Conservation (phyloP, 208 protist genomes). For the Angomonas deanei region DNA sequence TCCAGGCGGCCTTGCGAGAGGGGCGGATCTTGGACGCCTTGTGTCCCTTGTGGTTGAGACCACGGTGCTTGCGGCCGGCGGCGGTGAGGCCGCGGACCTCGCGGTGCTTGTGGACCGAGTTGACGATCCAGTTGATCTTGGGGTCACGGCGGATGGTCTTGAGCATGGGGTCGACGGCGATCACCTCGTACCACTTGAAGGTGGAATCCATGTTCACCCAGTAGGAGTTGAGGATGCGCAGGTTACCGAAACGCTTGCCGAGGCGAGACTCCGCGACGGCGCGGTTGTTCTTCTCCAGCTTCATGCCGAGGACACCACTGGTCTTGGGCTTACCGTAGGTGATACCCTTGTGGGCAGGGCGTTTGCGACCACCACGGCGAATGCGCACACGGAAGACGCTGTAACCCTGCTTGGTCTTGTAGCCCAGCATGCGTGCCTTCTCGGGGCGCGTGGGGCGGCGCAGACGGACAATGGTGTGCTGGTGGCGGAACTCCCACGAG, state of each 20-base stretch:
- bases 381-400: slow-evolving; percentile 99
- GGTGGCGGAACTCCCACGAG: slow-evolving; percentile 99
- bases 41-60: slow-evolving; percentile 95
- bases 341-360: slow-evolving; percentile 95
- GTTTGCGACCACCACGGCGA: slow-evolving; percentile 98
- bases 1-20: slow-evolving; percentile 96
- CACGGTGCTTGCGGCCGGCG: slow-evolving; percentile 95
- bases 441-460: slow-evolving; percentile 97
- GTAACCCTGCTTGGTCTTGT: slow-evolving; percentile 99
- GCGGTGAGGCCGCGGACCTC: slow-evolving; percentile 98
- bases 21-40: slow-evolving; percentile 93
- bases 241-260: slow-evolving; percentile 92
- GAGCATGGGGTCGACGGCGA: slow-evolving; percentile 98
- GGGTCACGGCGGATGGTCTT: slow-evolving; percentile 97
- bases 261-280: slow-evolving; percentile 97
- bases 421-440: slow-evolving; percentile 99
- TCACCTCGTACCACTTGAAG: slow-evolving; percentile 99
- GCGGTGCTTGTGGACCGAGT: slow-evolving; percentile 95
- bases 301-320: slow-evolving; percentile 97
- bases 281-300: slow-evolving; percentile 95
- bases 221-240: slow-evolving; percentile 99
- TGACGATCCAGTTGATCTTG: slow-evolving; percentile 99
- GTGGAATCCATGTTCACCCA: slow-evolving; percentile 97
- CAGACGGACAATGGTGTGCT: slow-evolving; percentile 90
- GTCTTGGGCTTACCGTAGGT: slow-evolving; percentile 98